Conservation (phyloP, 1,139 yeast species). For the Pichia sp. region DNA sequence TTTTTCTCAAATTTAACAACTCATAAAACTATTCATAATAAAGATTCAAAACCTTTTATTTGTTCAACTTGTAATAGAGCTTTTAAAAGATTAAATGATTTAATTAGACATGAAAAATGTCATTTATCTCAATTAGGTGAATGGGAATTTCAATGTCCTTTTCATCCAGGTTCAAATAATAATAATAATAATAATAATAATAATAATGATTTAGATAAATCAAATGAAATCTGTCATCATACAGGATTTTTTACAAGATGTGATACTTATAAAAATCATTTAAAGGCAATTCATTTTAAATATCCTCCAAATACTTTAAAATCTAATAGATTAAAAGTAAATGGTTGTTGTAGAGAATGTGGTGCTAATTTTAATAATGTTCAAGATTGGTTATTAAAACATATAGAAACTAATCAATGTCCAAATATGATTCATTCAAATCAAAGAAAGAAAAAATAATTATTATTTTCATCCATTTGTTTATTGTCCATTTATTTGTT, state of each 20-base stretch:
- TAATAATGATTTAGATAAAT: neutral
- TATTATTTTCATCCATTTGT: neutral
- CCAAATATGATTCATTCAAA: constrained; percentile 21
- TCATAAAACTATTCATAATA: constrained; percentile 77
- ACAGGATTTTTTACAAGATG: constrained; percentile 83
- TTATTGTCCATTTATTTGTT: too few relatives aligned
- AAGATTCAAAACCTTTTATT: constrained; percentile 67
- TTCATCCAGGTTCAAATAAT: constrained; percentile 12
- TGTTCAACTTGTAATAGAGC: constrained; percentile 78
- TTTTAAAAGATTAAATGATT: constrained; percentile 82
- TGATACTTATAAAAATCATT: constrained; percentile 86
- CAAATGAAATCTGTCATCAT: constrained; percentile 49
- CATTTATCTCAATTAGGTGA: constrained; percentile 70
- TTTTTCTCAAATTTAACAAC: constrained; percentile 78
- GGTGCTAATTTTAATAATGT: constrained; percentile 57
- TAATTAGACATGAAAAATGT: constrained; percentile 75
- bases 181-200: too few relatives aligned
- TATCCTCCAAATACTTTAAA: constrained; percentile 86
- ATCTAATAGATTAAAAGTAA: constrained; percentile 59
- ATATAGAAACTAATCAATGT: constrained; percentile 58
- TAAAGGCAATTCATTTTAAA: constrained; percentile 82
- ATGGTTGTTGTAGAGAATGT: constrained; percentile 76
- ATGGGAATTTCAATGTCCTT: constrained; percentile 46
- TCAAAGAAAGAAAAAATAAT: constrained; percentile 1
- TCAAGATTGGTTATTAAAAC: constrained; percentile 71